Conservation (phyloP, 169 alveolate genomes). For the Eimeria maxima region DNA sequence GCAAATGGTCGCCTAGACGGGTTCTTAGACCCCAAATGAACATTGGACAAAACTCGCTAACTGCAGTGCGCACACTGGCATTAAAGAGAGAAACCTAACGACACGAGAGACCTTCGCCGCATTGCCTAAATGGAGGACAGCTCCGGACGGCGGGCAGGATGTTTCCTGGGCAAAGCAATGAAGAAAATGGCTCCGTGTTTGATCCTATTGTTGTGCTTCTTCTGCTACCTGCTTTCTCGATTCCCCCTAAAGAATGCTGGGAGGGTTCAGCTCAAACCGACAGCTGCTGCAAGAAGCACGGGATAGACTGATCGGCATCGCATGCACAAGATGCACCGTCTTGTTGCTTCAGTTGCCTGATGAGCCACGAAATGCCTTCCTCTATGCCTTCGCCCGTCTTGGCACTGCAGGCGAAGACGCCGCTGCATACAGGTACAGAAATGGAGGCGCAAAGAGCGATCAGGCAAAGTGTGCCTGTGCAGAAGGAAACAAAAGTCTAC, state of each 20-base stretch:
- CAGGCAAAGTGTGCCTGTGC: not conserved
- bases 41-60: not conserved
- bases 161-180: not conserved
- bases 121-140: not conserved
- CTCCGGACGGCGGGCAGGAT: not conserved
- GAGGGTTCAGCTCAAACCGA: constrained; percentile 31
- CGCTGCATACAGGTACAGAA: constrained; percentile 85
- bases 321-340: constrained; percentile 76
- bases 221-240: not conserved
- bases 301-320: constrained; percentile 52
- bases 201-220: not conserved
- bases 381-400: constrained; percentile 94
- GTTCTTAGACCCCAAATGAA: not conserved
- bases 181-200: not conserved
- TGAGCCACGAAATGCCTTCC: constrained; percentile 94
- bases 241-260: not conserved
- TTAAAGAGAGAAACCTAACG: not conserved
- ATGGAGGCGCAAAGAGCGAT: not conserved
- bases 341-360: constrained; percentile 80
- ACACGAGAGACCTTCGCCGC: constrained; percentile 16
- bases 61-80: constrained; percentile 26
- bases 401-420: constrained; percentile 96
- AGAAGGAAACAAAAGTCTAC: not conserved
- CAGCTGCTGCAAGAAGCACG: constrained; percentile 77
- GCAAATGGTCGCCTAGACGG: not conserved